These are phyloP conservation scores for Penicillium sp. DNA, from an alignment of 2,329 filamentous ascomycete genomes.

Conservation along the genomic window DNA sequence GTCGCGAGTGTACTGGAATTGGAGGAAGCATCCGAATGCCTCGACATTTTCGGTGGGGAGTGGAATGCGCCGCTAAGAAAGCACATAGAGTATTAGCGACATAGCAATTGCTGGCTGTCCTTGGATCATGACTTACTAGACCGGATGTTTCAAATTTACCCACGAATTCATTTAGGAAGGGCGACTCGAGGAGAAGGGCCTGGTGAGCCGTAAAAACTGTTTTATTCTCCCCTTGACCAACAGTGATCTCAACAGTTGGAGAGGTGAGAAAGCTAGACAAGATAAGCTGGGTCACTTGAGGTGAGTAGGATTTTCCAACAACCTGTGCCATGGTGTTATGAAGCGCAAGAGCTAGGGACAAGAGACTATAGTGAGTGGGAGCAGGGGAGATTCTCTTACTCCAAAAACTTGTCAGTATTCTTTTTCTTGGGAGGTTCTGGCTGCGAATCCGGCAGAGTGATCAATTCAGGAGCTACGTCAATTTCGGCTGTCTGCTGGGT, in stretches of 20 bases:
- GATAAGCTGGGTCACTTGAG: slow-evolving; percentile 3
- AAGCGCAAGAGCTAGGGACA: background rate
- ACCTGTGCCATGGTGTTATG: background rate
- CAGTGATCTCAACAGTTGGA: slow-evolving; percentile 67
- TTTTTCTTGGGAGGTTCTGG: slow-evolving; percentile 17
- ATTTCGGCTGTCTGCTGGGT: slow-evolving; percentile 15
- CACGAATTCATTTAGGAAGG: slow-evolving; percentile 68
- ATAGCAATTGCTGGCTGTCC: background rate
- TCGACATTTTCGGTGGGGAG: slow-evolving; percentile 69
- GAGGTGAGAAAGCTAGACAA: slow-evolving; percentile 60
- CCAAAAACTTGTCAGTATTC: slow-evolving; percentile 27
- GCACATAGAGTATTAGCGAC: background rate
- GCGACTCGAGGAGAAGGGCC: slow-evolving; percentile 70
- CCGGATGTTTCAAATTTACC: slow-evolving; percentile 61
- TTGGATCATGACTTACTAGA: slow-evolving; percentile 50
- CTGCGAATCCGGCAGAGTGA: slow-evolving; percentile 21
- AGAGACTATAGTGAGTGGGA: background rate
- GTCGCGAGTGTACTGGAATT: slow-evolving; percentile 81
- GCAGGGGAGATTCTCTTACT: slow-evolving; percentile 23
- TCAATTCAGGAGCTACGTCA: slow-evolving; percentile 17
- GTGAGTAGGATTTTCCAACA: background rate
- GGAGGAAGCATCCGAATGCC: slow-evolving; percentile 75
- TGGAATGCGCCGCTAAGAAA: slow-evolving; percentile 62
- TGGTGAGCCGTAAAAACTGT: slow-evolving; percentile 77
- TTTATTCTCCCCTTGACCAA: slow-evolving; percentile 61